These are phyloP conservation scores for Sphagnum contortum DNA, from an alignment of 225 moss, liverwort and hornwort genomes.

Conservation along the genomic window DNA sequence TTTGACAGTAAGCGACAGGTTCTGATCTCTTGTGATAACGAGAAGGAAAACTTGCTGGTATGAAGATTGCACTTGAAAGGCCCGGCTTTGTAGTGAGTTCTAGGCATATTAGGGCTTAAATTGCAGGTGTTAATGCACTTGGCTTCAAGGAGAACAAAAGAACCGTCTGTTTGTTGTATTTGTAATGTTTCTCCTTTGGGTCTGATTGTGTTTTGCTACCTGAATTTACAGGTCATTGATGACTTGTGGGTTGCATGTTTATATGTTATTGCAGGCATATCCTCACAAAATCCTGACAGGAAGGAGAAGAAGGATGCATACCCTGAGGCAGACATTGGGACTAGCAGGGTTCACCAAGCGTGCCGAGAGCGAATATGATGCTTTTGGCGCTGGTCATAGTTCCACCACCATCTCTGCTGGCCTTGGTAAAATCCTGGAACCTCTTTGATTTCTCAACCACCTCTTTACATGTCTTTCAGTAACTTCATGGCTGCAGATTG, in stretches of 20 bases:
- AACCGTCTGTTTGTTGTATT: neutral
- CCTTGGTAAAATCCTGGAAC: constrained; percentile 4
- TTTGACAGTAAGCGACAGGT: neutral
- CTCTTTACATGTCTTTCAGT: neutral
- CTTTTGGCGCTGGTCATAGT: constrained; percentile 12
- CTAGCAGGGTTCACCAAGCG: constrained; percentile 13
- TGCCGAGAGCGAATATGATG: constrained; percentile 10
- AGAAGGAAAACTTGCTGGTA: neutral
- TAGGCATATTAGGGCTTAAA: neutral
- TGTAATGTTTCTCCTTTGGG: neutral
- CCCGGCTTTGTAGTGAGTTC: neutral
- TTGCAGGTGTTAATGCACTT: neutral
- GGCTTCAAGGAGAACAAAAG: neutral
- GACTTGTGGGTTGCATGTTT: no score
- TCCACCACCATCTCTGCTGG: constrained; percentile 14
- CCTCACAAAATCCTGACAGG: constrained; percentile 16
- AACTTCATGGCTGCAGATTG: neutral
- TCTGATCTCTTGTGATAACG: neutral
- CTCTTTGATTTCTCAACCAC: neutral
- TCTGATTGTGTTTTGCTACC: neutral
- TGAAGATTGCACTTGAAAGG: neutral
- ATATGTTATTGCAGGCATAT: constrained; percentile 5
- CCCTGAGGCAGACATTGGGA: constrained; percentile 7
- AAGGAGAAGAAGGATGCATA: constrained; percentile 9
- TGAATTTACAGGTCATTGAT: no score